Evolutionary conservation across 2,329 filamentous ascomycete genomes (phyloP).

Genomic region (Fusarium globosum): DNA sequence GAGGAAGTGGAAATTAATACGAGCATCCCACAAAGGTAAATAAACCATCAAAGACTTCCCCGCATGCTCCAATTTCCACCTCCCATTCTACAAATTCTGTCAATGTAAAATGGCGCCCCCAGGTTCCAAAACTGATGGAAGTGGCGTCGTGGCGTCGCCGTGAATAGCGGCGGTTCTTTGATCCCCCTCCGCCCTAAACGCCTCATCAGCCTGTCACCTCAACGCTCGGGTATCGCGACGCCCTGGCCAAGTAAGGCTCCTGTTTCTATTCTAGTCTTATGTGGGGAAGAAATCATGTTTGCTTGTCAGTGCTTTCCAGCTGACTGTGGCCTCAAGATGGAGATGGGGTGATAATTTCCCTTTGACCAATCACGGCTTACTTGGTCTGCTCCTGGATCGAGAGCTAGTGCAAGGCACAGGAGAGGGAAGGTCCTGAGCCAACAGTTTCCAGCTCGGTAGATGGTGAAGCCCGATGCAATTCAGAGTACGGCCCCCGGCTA

Average conservation of each 20-base stretch:
- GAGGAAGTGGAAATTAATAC: neutral
- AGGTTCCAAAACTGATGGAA: too few species aligned
- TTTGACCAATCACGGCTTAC: neutral
- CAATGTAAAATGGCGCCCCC: neutral
- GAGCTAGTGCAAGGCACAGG: neutral
- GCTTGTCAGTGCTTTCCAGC: neutral
- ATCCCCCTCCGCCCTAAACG: too few species aligned
- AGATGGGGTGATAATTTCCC: neutral
- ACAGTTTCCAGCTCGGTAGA: neutral
- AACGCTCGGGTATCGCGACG: neutral
- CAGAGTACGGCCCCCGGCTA: too few species aligned
- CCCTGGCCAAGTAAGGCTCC: rapidly evolving
- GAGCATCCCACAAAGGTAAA: rapidly evolving
- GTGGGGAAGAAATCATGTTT: neutral
- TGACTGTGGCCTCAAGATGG: neutral
- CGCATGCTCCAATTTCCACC: neutral
- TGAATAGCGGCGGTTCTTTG: neutral
- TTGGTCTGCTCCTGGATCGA: too few species aligned
- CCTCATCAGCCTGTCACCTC: rapidly evolving
- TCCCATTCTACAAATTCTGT: rapidly evolving
- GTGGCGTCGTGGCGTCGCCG: neutral
- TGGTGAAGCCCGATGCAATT: too few species aligned
- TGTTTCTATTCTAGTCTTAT: rapidly evolving
- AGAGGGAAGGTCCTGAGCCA: too few species aligned
- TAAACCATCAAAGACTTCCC: neutral